Base-by-base conservation (phyloP, 1,284 basidiomycete species). In the Boletellus sp. region DNA sequence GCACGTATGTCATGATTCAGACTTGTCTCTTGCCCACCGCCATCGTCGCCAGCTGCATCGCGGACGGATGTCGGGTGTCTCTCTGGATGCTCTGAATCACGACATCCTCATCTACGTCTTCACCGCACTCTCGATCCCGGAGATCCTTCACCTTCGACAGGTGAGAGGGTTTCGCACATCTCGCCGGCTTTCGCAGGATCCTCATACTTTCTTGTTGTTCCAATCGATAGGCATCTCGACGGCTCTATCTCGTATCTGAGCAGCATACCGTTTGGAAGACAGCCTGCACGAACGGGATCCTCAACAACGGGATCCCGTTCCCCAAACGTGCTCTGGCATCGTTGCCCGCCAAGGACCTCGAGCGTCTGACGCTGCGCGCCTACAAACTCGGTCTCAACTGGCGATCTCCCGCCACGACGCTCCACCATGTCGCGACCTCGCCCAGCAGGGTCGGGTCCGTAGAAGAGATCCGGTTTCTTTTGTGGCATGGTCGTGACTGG, bases 181-280 rank as follows among this genome's bases (percentile, higher is more conserved):
- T 30, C 24, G 28, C 37, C 22, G 5, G 1, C 26, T 28, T n/a
- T 41, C 44, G 42, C 35, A 19, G 35, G 16, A 19, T 26, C 8
- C 36, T 51, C 30, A 41, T 37, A 3, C 28, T n/a, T 51, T 22
- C 45, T 41, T 40, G 47, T 46, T 41, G 40, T 46, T 38, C 30
- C 13, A 26, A 21, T 47, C 10, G 19, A 36, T 51, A 85, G 83
- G 78, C 74, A 41, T 84, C 76, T 56, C 75, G 65, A 54, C 70
- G 71, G n/a, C 58, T 85, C 24, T 60, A 63, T 45, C 53, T 60
- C 5, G 53, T 83, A 11, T 77, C 79, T 1, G 65, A 61, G 11
- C 66, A 77, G 19, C 75, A 73, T 37, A 71, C 76, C 44, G 74
- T 85, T 21, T 86, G 83, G 83, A 72, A 71, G n/a, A 74, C 74